A percentile compares a stretch with the other conserved stretches of the same genome.
Conservation (phyloP, 2,329 filamentous ascomycete genomes). For the Fusarium pseudoanthophilum region DNA sequence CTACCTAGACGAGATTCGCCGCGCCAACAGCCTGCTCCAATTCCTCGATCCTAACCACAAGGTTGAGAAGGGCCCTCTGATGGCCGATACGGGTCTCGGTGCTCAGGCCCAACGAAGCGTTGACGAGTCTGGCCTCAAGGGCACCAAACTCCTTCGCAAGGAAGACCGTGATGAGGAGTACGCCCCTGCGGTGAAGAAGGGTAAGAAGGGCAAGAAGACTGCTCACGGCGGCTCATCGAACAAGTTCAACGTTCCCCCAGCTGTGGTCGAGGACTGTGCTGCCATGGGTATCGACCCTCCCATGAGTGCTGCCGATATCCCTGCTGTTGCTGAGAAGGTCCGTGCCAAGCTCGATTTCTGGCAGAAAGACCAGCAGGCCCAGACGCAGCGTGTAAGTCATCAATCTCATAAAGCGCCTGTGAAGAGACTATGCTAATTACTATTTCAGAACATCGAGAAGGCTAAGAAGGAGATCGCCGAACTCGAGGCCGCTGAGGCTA, state of each 20-base stretch:
- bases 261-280: conserved; percentile 89
- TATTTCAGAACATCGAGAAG: conserved; percentile 87
- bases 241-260: conserved; percentile 85
- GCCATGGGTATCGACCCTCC: conserved; percentile 89
- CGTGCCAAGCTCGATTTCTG: conserved; percentile 91
- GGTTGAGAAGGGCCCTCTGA: conserved; percentile 73
- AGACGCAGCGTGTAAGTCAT: conserved; percentile 85
- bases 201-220: conserved; percentile 83
- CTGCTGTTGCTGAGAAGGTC: conserved; percentile 84
- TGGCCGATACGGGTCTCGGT: conserved; percentile 76
- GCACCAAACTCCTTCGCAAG: conserved; percentile 85
- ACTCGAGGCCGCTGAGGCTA: conserved; percentile 72
- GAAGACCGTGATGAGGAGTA: conserved; percentile 89
- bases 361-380: conserved; percentile 88
- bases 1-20: conserved; percentile 91
- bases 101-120: conserved; percentile 86
- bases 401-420: neutral
- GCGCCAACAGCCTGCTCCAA: conserved; percentile 85
- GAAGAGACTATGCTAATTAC: conserved; percentile 44
- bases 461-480: conserved; percentile 95
- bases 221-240: conserved; percentile 62
- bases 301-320: conserved; percentile 84
- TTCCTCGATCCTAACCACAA: conserved; percentile 85
- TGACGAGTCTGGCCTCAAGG: conserved; percentile 85
- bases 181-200: conserved; percentile 82